Conservation (phyloP, 805 yeast genomes). For the Suhomyces sp. region DNA sequence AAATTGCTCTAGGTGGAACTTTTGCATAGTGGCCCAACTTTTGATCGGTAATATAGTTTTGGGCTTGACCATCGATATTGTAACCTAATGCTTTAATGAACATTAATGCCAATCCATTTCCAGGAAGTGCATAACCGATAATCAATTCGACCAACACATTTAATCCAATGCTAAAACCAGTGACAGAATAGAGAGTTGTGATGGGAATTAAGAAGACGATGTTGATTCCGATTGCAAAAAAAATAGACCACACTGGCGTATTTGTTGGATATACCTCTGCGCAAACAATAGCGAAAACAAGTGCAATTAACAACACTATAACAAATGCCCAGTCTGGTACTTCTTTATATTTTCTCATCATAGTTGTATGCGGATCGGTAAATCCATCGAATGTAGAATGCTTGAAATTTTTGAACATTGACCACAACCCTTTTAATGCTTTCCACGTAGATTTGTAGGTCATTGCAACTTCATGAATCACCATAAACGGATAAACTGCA, state of each 20-base stretch:
- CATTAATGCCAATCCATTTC: conserved; percentile 24
- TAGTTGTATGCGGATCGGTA: conserved; percentile 31
- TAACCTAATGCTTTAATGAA: conserved; percentile 24
- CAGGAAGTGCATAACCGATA: conserved; percentile 27
- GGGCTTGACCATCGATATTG: conserved; percentile 30
- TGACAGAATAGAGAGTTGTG: conserved; percentile 14
- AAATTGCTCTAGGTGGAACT: conserved; percentile 21
- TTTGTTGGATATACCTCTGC: conserved; percentile 36
- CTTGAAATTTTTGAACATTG: conserved; percentile 11
- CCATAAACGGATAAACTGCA: conserved; percentile 24
- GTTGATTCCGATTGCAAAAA: conserved; percentile 52
- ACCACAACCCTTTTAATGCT: conserved; percentile 3
- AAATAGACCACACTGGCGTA: conserved; percentile 62
- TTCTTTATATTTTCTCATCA: conserved; percentile 34
- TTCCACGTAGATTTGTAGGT: conserved; percentile 4
- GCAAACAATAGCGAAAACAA: conserved; percentile 27
- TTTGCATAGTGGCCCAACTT: conserved; percentile 28
- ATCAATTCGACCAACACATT: conserved; percentile 20
- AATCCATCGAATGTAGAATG: conserved; percentile 32
- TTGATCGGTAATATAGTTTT: conserved; percentile 35
- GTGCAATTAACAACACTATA: conserved; percentile 20
- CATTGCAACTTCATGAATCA: conserved; percentile 11
- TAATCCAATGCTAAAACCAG: conserved; percentile 14
- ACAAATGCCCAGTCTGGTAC: conserved; percentile 35
- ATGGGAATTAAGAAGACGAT: conserved; percentile 41